These are phyloP conservation scores for Metschnikowia borealis DNA, from an alignment of 805 yeast genomes.

Conservation along the genomic window DNA sequence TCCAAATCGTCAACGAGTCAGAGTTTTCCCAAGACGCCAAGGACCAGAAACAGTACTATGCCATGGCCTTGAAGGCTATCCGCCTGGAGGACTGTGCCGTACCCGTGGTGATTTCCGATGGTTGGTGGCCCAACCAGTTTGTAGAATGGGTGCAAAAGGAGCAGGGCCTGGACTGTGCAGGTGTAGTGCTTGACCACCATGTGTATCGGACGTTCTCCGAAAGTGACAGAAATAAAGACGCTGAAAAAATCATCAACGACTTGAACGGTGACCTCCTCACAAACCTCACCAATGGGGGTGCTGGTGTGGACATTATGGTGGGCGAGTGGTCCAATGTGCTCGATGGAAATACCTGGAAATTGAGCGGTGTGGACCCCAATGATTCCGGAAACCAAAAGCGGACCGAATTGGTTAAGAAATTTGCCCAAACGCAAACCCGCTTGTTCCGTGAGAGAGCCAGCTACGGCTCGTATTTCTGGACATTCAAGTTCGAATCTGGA, in stretches of 20 bases:
- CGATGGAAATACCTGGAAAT: slow-evolving; percentile 72
- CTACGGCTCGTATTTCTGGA: slow-evolving; percentile 86
- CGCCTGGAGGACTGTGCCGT: slow-evolving; percentile 50
- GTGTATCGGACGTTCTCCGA: slow-evolving; percentile 83
- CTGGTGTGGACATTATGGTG: slow-evolving; percentile 64
- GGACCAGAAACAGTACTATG: slow-evolving; percentile 58
- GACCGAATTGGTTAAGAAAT: slow-evolving; percentile 52
- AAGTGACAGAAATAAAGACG: slow-evolving; percentile 60
- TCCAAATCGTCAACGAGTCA: slow-evolving; percentile 86
- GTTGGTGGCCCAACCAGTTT: slow-evolving; percentile 89
- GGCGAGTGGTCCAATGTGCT: slow-evolving; percentile 92
- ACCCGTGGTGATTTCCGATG: slow-evolving; percentile 84
- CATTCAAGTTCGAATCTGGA: slow-evolving; percentile 79
- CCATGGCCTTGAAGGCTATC: slow-evolving; percentile 58
- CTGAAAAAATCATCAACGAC: slow-evolving; percentile 58
- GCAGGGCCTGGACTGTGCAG: slow-evolving; percentile 36
- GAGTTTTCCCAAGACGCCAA: slow-evolving; percentile 54
- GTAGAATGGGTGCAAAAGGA: slow-evolving; percentile 57
- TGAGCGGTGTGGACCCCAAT: slow-evolving; percentile 27
- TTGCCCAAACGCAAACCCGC: slow-evolving; percentile 53
- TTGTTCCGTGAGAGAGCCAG: slow-evolving; percentile 51
- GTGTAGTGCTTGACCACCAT: slow-evolving; percentile 79
- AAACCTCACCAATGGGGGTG: slow-evolving; percentile 40
- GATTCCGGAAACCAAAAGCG: slow-evolving; percentile 35
- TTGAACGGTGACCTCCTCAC: slow-evolving; percentile 48